Evolutionary conservation across 2,329 filamentous ascomycete species (phyloP), one percentile per base, ranked within the genome.

Genomic region (Amylocarpus encephaloides): DNA sequence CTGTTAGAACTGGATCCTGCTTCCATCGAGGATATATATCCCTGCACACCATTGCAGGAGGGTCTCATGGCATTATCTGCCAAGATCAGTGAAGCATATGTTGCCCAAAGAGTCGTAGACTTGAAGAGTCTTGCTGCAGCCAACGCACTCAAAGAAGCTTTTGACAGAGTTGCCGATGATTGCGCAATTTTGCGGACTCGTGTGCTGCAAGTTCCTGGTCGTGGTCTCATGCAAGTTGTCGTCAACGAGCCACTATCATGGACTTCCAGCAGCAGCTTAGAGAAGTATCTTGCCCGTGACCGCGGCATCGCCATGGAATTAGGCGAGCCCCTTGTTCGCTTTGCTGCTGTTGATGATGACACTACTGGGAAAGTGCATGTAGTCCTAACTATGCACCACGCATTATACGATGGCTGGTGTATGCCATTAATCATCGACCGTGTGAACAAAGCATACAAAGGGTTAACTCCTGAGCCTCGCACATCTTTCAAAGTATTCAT

Each of bases 391-490:
- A 73, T 78, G 65, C 77, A 80, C 54, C 77, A 80, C 54, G 74
- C 72, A 4, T 60, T 80, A 0, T 81, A 80, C 51, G 77, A 81
- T 46, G 77, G 77, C 19, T 79, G 77, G 76, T 73, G 71, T 0
- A 57, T 64, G 49, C 60, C 65, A 2, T 32, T 66, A 22, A 55
- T 70, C 4, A 45, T 68, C 12, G 46, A 60, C 29, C 55, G 61
- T 39, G 57, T 67, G 22, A 57, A 56, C 11, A 53, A 54, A 13
- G 59, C 60, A 9, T 59, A 58, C 18, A 40, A 57, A 15, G 43
- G 43, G 2, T 30, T 57, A 3, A 43, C 63, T 0, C 60, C 62
- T 7, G 49, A 56, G 1, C 56, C 61, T 2, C 55, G 61, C n/a
- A 59, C 64, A 12, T 46, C 67, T 1, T 72, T 78, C 62, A 72